Evolutionary conservation across 306 rosid genomes (phyloP), one percentile per base, ranked within the genome.

Genomic region (Sindora glabra): DNA sequence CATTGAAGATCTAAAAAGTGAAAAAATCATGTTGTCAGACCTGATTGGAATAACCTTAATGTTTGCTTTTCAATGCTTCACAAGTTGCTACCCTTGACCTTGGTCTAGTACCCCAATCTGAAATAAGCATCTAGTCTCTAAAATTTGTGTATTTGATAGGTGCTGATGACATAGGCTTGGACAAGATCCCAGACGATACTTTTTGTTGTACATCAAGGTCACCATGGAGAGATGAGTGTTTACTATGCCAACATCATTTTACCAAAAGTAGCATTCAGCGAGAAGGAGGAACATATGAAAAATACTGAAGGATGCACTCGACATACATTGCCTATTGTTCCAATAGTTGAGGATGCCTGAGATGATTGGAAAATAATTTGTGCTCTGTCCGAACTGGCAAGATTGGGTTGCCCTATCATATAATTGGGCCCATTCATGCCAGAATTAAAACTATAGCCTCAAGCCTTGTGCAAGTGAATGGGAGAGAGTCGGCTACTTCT

Each of bases 1-100:
- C 14, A 76, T 82, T 58, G 94, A 86, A 70, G 74, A 79, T 63
- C 90, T 2, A 66, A 86, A 69, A 44, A 75, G 3, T 80, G 81
- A 0, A 81, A n/a, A n/a, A n/a, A n/a, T n/a, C n/a, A 86, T 12
- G 94, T 79, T 48, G 74, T 86, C 69, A 76, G 94, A 67, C 79
- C 97, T 18, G 99, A 89, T 44, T 89, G 99, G 99, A 89, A 89
- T 56, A 97, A 97, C 70, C 78, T 80, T 55, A 94, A 94, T 17
- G 87, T 89, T 67, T 94, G 83, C 99, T 94, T 69, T 90, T 84
- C 66, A 80, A 87, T 67, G 99, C 99, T 42, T 79, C 95, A 78
- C 99, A 94, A 76, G 94, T 95, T 61, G 99, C 99, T 50, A 97
- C 97, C 47, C 95, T 94, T 62, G 99, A 94, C 82, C 97, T 94